These are phyloP conservation scores for Xerocomellus amylosporus DNA, from an alignment of 768 basidiomycete species.

Conservation along the genomic window DNA sequence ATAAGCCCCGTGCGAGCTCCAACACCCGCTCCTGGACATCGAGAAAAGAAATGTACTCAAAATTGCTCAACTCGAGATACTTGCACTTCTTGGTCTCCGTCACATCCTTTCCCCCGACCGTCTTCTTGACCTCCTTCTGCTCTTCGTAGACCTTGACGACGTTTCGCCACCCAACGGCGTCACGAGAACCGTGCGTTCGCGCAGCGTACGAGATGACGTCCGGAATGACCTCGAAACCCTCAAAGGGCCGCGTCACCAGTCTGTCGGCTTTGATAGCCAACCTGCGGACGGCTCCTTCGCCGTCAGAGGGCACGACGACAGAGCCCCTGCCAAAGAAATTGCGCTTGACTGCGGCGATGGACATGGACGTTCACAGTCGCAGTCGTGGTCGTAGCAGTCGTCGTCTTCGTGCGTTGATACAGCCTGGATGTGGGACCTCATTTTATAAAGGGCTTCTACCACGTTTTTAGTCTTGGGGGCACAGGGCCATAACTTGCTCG, in stretches of 20 bases:
- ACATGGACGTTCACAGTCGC: background rate
- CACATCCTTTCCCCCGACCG: conserved; percentile 76
- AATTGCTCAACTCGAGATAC: conserved; percentile 89
- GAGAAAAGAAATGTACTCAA: conserved; percentile 74
- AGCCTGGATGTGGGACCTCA: background rate
- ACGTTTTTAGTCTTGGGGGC: background rate
- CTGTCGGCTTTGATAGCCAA: conserved; percentile 51
- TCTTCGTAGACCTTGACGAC: conserved; percentile 71
- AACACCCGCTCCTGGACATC: conserved; percentile 64
- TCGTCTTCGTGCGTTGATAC: background rate
- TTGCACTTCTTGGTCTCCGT: conserved; percentile 94
- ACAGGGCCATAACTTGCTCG: no score
- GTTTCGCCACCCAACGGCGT: conserved; percentile 80
- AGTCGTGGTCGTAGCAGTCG: background rate
- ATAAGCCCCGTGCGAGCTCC: conserved; percentile 67
- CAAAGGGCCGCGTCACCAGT: conserved; percentile 62
- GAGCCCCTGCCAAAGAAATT: conserved; percentile 59
- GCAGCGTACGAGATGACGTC: conserved; percentile 77
- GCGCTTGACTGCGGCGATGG: conserved; percentile 1
- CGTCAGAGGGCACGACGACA: conserved; percentile 51
- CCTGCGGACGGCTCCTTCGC: conserved; percentile 59
- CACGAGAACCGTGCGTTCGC: conserved; percentile 67
- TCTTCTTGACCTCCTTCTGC: conserved; percentile 85
- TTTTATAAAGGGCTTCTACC: background rate
- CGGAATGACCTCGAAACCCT: conserved; percentile 76